A percentile compares a stretch with the other conserved stretches of the same genome.
Evolutionary conservation across 768 basidiomycete genomes (phyloP).

Genomic region (Termitomyces sp.): DNA sequence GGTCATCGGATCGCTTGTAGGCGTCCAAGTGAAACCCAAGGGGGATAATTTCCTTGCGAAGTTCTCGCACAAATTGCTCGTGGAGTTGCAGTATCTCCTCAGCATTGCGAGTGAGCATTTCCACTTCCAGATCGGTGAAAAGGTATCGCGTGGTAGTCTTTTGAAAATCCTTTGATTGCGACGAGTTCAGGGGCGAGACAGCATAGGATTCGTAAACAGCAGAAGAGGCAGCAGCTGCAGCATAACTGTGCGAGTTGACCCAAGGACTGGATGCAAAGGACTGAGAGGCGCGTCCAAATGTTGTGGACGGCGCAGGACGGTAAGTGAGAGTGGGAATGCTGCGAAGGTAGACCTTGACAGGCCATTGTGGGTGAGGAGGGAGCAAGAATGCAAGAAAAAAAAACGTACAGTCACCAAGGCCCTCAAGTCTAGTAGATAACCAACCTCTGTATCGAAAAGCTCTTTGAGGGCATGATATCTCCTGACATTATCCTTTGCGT

Average conservation of each 20-base stretch:
- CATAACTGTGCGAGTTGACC: slow-evolving; percentile 36
- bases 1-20: slow-evolving; percentile 12
- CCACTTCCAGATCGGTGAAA: slow-evolving; percentile 55
- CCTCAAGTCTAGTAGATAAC: slow-evolving; percentile 76
- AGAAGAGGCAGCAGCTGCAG: slow-evolving; percentile 25
- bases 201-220: slow-evolving; percentile 20
- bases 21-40: slow-evolving; percentile 43
- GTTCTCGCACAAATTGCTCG: slow-evolving; percentile 56
- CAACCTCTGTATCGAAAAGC: slow-evolving; percentile 78
- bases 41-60: slow-evolving; percentile 43
- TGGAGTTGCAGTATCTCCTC: slow-evolving; percentile 65
- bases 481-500: slow-evolving; percentile 41
- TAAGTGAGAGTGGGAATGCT: slow-evolving; percentile 45
- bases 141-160: slow-evolving; percentile 40
- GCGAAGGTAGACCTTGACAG: slow-evolving; percentile 58
- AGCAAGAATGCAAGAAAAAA: slow-evolving; percentile 2
- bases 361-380: neutral
- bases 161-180: slow-evolving; percentile 18
- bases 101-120: slow-evolving; percentile 60
- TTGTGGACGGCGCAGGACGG: slow-evolving; percentile 32
- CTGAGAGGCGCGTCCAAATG: slow-evolving; percentile 36
- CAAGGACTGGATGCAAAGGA: slow-evolving; percentile 41
- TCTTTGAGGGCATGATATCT: slow-evolving; percentile 79
- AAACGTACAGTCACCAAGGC: slow-evolving; percentile 65
- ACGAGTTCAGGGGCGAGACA: slow-evolving; percentile 14